A percentile compares a stretch with the other conserved stretches of the same genome.
These are phyloP conservation scores for Exidia glandulosa DNA, from an alignment of 768 basidiomycete genomes.

Conservation along the genomic window DNA sequence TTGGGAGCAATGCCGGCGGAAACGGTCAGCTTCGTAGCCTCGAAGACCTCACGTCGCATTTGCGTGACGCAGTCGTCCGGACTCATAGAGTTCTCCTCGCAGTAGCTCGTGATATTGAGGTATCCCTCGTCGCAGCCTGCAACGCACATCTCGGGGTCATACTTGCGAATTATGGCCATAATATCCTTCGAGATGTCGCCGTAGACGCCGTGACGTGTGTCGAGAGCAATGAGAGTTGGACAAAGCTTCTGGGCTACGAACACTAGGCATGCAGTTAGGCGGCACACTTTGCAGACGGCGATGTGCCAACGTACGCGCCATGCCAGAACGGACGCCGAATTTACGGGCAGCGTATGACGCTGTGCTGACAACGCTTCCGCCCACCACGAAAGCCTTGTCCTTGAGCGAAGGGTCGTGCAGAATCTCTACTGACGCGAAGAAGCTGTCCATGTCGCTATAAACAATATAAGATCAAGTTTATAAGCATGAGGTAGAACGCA, in stretches of 20 bases:
- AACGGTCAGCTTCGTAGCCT: conserved; percentile 77
- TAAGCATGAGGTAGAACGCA: not conserved
- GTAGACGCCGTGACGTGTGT: conserved; percentile 45
- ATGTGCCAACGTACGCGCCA: conserved; percentile 54
- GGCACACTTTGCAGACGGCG: not conserved
- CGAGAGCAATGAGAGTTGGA: conserved; percentile 69
- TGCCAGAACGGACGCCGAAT: conserved; percentile 85
- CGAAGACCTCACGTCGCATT: conserved; percentile 62
- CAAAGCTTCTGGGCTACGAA: conserved; percentile 73
- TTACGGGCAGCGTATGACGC: conserved; percentile 90
- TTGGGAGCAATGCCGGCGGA: conserved; percentile 95
- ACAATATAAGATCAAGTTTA: not conserved
- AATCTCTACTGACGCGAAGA: conserved; percentile 74
- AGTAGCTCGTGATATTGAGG: conserved; percentile 82
- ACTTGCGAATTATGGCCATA: conserved; percentile 24
- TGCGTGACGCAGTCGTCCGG: conserved; percentile 67
- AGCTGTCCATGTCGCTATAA: conserved; percentile 80
- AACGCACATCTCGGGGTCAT: conserved; percentile 63
- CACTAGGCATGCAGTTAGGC: not conserved
- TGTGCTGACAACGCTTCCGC: conserved; percentile 73
- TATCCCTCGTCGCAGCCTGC: conserved; percentile 89
- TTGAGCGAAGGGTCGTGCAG: conserved; percentile 50
- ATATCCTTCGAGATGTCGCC: conserved; percentile 46
- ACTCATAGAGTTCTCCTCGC: conserved; percentile 49
- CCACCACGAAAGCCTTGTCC: conserved; percentile 75